Conservation (phyloP, 2,329 filamentous ascomycete genomes). For the Pezicula neosporulosa region DNA sequence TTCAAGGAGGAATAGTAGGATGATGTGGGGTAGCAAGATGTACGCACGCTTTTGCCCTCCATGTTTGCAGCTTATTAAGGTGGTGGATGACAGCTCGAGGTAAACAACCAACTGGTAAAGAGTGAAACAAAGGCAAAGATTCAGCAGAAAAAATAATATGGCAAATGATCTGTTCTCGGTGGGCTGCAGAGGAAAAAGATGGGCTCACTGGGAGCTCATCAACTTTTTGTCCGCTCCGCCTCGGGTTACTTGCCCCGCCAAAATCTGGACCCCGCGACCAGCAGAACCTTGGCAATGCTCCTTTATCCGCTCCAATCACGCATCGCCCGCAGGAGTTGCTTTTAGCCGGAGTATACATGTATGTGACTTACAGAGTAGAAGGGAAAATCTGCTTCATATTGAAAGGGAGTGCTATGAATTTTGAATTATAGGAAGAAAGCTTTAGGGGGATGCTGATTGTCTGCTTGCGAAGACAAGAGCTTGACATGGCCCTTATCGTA, state of each 20-base stretch:
- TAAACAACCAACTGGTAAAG: background rate
- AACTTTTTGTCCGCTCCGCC: background rate
- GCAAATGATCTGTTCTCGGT: background rate
- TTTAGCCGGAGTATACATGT: too few species aligned
- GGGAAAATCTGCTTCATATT: too few species aligned
- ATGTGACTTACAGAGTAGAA: too few species aligned
- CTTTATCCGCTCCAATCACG: slow-evolving; percentile 23
- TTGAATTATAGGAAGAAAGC: too few species aligned
- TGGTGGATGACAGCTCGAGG: background rate
- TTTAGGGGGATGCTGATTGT: too few species aligned
- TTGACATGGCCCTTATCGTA: too few species aligned
- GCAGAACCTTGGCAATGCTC: slow-evolving; percentile 9
- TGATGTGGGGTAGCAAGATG: background rate
- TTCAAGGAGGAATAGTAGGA: background rate
- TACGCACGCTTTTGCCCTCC: slow-evolving; percentile 11
- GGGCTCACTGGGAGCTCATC: background rate
- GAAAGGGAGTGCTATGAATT: too few species aligned
- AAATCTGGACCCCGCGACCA: background rate
- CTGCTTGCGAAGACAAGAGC: too few species aligned
- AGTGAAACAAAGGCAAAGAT: background rate
- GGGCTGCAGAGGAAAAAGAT: background rate
- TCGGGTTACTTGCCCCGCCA: slow-evolving; percentile 10
- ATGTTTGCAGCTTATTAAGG: too few species aligned
- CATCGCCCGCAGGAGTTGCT: background rate
- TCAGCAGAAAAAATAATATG: too few species aligned